phyloP scores from a whole-genome alignment of 2,329 filamentous ascomycete genomes.

The Colletotrichum caudatum region DNA sequence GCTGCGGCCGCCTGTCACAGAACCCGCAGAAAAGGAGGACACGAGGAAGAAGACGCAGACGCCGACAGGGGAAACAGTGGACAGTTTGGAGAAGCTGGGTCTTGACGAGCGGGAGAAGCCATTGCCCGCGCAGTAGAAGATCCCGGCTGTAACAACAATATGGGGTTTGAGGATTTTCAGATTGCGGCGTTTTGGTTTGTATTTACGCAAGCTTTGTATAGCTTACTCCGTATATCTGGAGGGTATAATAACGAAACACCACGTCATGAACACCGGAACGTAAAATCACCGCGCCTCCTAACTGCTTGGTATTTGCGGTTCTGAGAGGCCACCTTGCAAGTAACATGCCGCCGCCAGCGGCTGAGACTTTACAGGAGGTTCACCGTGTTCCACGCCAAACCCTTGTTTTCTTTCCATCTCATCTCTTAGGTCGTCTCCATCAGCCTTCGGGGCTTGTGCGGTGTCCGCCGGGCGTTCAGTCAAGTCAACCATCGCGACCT shows the following conservation, averaged over 20 bases:
- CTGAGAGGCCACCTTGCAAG: constrained; percentile 35
- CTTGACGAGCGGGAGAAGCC: constrained; percentile 49
- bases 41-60: constrained; percentile 47
- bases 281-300: constrained; percentile 27
- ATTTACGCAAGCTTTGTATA: constrained; percentile 9
- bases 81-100: constrained; percentile 54
- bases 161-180: not conserved
- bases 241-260: constrained; percentile 33
- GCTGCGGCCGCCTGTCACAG: constrained; percentile 22
- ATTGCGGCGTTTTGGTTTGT: constrained; percentile 25
- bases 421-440: not conserved
- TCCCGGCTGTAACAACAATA: not conserved
- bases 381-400: not conserved
- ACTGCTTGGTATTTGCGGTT: constrained; percentile 30
- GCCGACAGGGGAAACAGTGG: constrained; percentile 48
- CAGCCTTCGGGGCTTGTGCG: not conserved
- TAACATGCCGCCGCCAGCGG: constrained; percentile 17
- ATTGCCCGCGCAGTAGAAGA: constrained; percentile 40
- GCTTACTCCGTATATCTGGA: constrained; percentile 2
- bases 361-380: constrained; percentile 7
- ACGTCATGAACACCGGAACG: constrained; percentile 15
- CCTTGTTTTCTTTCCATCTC: not conserved
- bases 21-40: constrained; percentile 43
- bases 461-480: not conserved
- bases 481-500: constrained; percentile 15